These are phyloP conservation scores for Colletotrichum somersetense DNA, from an alignment of 2,329 filamentous ascomycete species.

Conservation along the genomic window DNA sequence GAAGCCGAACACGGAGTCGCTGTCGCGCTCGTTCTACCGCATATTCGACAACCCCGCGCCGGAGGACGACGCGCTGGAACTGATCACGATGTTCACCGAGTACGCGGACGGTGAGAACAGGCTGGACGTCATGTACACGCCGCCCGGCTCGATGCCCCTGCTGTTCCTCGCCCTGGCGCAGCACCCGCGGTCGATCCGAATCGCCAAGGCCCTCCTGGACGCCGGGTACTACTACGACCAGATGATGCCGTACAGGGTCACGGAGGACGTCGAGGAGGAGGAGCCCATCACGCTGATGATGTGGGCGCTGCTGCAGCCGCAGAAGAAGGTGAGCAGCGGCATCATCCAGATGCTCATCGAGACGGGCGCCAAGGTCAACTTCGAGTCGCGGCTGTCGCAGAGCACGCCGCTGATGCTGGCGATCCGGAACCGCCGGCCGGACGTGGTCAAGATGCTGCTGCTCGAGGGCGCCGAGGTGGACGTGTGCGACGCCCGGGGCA, in stretches of 20 bases:
- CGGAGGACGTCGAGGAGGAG: conserved; percentile 63
- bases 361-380: conserved; percentile 68
- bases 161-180: conserved; percentile 65
- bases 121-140: conserved; percentile 63
- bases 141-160: conserved; percentile 60
- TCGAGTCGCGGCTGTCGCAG: conserved; percentile 63
- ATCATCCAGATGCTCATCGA: conserved; percentile 70
- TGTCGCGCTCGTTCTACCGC: conserved; percentile 67
- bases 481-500: conserved; percentile 66
- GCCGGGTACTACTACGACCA: conserved; percentile 73
- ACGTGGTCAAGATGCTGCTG: conserved; percentile 69
- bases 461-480: conserved; percentile 71
- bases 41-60: conserved; percentile 65
- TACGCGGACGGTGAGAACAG: conserved; percentile 61
- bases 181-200: conserved; percentile 66
- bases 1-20: conserved; percentile 62
- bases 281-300: conserved; percentile 70
- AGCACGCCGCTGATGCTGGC: conserved; percentile 72
- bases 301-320: conserved; percentile 73
- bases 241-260: conserved; percentile 56
- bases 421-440: conserved; percentile 66
- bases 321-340: conserved; percentile 71
- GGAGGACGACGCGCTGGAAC: conserved; percentile 63
- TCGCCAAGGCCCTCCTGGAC: conserved; percentile 67
- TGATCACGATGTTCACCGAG: conserved; percentile 66